Evolutionary conservation across 169 alveolate genomes (phyloP), one percentile per base, ranked within the genome.

Genomic region (Plasmodium blacklocki): DNA sequence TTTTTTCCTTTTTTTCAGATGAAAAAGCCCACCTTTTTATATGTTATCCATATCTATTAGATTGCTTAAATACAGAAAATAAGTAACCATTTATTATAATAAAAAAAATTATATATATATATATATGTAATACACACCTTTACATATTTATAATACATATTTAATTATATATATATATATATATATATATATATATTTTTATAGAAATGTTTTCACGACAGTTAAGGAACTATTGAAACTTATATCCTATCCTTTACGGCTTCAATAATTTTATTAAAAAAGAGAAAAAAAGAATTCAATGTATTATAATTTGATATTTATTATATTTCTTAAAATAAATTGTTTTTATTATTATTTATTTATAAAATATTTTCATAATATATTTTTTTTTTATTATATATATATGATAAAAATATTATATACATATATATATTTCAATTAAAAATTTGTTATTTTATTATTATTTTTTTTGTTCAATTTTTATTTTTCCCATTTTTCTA

Each of bases 1-100:
- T 39, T 26, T 26, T 26, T 26, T 26, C 3, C 11, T 52, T 29
- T 47, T 71, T 19, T 71, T 21, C 76, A 78, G 89, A 83, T 32
- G 91, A 83, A 60, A 83, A 68, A 62, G 83, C 91, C 29, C 91
- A 83, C 29, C 63, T 83, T 21, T 68, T 83, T 68, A 83, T 83
- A 68, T 83, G 91, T 18, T 83, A 83, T 54, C 91, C 91, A 23
- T 83, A 83, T 47, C 68, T 83, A 59, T 39, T 83, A 47, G 76
- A 83, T 19, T 83, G 91, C 54, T 73, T 83, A 39, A 83, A 83
- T 62, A 83, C 85, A 19, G 73, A 83, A 83, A 83, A 83, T 83
- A 68, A 63, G 91, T 83, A 83, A 83, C 45, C 15, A 14, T 15
- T 15, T 64, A 76, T 63, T 26, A 78, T 11, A 52, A 50, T 18